Evolutionary conservation across 2,329 filamentous ascomycete species (phyloP).

Genomic region (Neurospora sp.): DNA sequence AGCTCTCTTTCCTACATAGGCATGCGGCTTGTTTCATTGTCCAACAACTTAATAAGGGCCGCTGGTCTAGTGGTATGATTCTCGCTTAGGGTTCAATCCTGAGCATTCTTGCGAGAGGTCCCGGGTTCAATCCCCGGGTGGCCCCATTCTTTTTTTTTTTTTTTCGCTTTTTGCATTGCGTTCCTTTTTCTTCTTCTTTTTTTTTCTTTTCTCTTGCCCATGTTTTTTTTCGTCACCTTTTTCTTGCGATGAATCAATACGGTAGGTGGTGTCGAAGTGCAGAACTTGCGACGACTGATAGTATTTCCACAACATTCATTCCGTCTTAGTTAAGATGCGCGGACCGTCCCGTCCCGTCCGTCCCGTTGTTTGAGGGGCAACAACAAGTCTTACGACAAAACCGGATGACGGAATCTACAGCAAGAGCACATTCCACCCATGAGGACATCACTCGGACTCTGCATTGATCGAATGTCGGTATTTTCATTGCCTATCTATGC

Average conservation of each 20-base stretch:
- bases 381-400: neutral
- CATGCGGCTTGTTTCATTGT: accelerated
- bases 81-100: conserved; percentile 45
- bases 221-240: neutral
- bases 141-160: neutral
- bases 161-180: neutral
- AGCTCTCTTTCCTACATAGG: neutral
- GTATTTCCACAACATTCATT: neutral
- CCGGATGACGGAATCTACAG: neutral
- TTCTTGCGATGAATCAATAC: neutral
- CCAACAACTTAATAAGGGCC: neutral
- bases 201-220: neutral
- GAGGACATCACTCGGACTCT: neutral
- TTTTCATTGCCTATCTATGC: neutral
- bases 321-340: too few species aligned
- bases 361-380: neutral
- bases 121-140: neutral
- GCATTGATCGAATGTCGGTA: neutral
- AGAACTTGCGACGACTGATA: neutral
- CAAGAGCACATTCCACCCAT: neutral
- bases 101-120: neutral
- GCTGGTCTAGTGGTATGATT: conserved; percentile 55
- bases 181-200: neutral
- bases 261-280: neutral
- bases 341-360: too few species aligned